Base-by-base conservation (phyloP, 495 filamentous ascomycete species). In the Hypoxylon fuscum region DNA sequence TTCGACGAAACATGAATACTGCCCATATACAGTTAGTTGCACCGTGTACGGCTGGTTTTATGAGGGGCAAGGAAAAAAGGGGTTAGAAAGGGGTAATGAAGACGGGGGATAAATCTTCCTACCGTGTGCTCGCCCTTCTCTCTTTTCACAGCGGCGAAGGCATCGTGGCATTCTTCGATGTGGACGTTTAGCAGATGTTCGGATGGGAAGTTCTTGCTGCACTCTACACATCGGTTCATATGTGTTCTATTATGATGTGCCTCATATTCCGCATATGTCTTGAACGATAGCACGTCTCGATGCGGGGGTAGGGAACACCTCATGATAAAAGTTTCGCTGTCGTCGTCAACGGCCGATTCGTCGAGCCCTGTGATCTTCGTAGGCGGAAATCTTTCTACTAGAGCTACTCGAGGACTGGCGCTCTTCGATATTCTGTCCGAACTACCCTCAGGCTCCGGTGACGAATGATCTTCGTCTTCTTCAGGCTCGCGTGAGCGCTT, bases 91-190 rank as follows among this genome's bases (percentile, higher is more conserved):
- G 25, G 25, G 25, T 3, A 8, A 27, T 4, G 25, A 8, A 27
- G 25, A 27, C n/a, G n/a, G 25, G 8, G 25, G 25, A 27, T 3
- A 8, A 27, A 4, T 27, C 20, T n/a, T 77, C 88, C 71, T 80
- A 96, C 92, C 1, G 89, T 97, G 61, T 92, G 94, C 71, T 97
- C 94, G 22, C 91, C 94, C 38, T 84, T 81, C 41, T 90, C 92
- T 62, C 84, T 81, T 55, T 78, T 83, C n/a, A 89, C 83, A 31
- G 83, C 86, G 32, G 78, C 80, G 41, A 98, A 79, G 1, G 90
- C 80, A 77, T 98, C 93, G 77, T 98, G 95, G 57, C 90, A 91
- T 74, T 98, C 95, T 60, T 90, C 85, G 59, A 97, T 96, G 74
- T 98, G 95, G 2, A 98, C 69, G 62, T 83, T 79, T 53, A 98